These are phyloP conservation scores for Stephanodiscus minutulus DNA, from an alignment of 108 stramenopile genomes.

Conservation along the genomic window DNA sequence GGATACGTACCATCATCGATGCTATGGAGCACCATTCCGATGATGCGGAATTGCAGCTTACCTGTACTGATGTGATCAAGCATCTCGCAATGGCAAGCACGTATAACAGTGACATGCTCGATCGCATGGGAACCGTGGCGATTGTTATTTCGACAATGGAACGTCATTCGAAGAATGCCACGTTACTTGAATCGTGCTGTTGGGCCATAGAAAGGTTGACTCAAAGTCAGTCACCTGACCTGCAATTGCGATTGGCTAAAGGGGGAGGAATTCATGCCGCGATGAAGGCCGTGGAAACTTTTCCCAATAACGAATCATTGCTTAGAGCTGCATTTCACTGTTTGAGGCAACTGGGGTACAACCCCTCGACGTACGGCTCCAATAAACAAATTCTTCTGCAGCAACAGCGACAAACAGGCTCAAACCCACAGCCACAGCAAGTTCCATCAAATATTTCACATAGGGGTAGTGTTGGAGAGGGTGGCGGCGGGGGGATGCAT, in stretches of 20 bases:
- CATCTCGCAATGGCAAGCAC: conserved; percentile 37
- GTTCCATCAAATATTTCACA: neutral
- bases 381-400: conserved; percentile 16
- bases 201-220: conserved; percentile 44
- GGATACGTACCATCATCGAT: conserved; percentile 46
- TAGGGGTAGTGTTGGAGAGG: neutral
- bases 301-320: conserved; percentile 45
- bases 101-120: conserved; percentile 43
- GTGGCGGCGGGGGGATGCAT: neutral
- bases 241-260: conserved; percentile 32
- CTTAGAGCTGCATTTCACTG: conserved; percentile 44
- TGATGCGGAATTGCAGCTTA: conserved; percentile 29
- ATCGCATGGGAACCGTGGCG: conserved; percentile 40
- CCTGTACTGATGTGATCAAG: conserved; percentile 39
- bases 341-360: conserved; percentile 41
- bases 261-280: conserved; percentile 40
- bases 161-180: conserved; percentile 28
- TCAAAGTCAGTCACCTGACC: conserved; percentile 16
- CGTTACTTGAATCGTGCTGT: conserved; percentile 40
- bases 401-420: conserved; percentile 23
- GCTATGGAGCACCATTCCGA: conserved; percentile 47
- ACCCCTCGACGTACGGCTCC: conserved; percentile 31
- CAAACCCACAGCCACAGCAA: conserved; percentile 8
- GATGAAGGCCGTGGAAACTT: conserved; percentile 43
- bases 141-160: conserved; percentile 38